These are phyloP conservation scores for Tetrapisispora phaffii DNA, from an alignment of 805 yeast species.

Conservation along the genomic window DNA sequence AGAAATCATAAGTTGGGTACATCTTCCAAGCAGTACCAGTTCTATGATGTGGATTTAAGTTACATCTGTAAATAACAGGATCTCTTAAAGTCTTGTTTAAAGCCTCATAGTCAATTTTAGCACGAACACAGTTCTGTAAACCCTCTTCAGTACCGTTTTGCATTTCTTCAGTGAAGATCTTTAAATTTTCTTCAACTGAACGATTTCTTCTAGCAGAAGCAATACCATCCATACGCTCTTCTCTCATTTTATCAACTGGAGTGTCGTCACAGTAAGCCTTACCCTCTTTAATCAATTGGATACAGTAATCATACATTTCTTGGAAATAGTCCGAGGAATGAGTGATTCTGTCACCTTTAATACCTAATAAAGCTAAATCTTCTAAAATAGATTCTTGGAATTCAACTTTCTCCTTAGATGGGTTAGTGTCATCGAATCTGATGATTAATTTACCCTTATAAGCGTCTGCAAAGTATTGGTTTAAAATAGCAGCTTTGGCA, in stretches of 20 bases:
- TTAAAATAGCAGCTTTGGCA: constrained; percentile 94
- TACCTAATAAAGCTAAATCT: constrained; percentile 82
- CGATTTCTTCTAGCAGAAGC: constrained; percentile 88
- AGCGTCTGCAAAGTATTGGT: constrained; percentile 90
- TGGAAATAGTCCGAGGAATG: constrained; percentile 92
- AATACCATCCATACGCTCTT: constrained; percentile 96
- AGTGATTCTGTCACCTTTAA: constrained; percentile 81
- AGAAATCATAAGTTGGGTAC: constrained; percentile 98
- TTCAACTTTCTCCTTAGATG: constrained; percentile 91
- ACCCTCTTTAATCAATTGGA: constrained; percentile 86
- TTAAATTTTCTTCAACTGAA: constrained; percentile 82
- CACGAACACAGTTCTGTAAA: constrained; percentile 85
- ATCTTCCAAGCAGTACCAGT: constrained; percentile 90
- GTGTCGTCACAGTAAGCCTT: constrained; percentile 98
- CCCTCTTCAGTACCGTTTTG: constrained; percentile 90
- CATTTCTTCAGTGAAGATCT: constrained; percentile 84
- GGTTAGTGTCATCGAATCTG: constrained; percentile 97
- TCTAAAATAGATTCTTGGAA: constrained; percentile 90
- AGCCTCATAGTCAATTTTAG: constrained; percentile 87
- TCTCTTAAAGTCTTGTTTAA: constrained; percentile 93
- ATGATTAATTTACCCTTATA: constrained; percentile 94
- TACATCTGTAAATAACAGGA: constrained; percentile 96
- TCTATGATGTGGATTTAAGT: constrained; percentile 95
- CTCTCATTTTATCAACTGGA: constrained; percentile 89
- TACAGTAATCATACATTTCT: constrained; percentile 77